phyloP scores from a whole-genome alignment of 73 alveolate species.

The Paramecium bursaria region DNA sequence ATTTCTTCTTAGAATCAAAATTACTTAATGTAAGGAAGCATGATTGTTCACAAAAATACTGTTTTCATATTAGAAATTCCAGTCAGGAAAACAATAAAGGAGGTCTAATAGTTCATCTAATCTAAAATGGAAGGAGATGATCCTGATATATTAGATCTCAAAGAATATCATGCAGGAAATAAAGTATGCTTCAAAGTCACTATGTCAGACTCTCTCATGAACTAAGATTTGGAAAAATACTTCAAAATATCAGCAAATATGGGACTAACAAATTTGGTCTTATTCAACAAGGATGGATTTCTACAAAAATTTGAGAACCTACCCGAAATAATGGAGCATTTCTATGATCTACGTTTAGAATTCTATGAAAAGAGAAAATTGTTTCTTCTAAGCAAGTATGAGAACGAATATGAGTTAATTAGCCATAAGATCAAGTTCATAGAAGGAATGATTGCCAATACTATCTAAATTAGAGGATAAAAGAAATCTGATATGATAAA shows the following conservation, averaged over 20 bases:
- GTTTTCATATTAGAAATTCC: conserved; percentile 97
- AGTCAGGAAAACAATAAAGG: conserved; percentile 90
- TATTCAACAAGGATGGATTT: conserved; percentile 84
- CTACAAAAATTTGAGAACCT: conserved; percentile 80
- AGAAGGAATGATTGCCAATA: conserved; percentile 75
- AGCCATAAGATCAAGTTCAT: conserved; percentile 86
- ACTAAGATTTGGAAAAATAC: conserved; percentile 75
- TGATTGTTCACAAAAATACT: conserved; percentile 77
- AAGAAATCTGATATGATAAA: conserved; percentile 57
- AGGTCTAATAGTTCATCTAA: conserved; percentile 87
- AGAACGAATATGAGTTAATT: conserved; percentile 72
- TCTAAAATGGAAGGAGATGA: conserved; percentile 81
- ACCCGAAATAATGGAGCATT: conserved; percentile 89
- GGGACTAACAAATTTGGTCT: conserved; percentile 88
- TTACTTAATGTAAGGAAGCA: conserved; percentile 74
- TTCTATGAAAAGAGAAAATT: conserved; percentile 89
- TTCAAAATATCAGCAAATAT: conserved; percentile 83
- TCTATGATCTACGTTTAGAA: conserved; percentile 82
- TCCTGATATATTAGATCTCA: conserved; percentile 87
- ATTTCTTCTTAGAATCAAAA: conserved; percentile 67
- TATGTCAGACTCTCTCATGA: conserved; percentile 62
- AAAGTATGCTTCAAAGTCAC: conserved; percentile 83
- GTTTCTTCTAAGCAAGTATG: conserved; percentile 77
- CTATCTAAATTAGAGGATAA: conserved; percentile 50
- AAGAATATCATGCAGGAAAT: conserved; percentile 96